Evolutionary conservation across 1,139 yeast genomes (phyloP), one percentile per base, ranked within the genome.

Genomic region (Pichia terricola): DNA sequence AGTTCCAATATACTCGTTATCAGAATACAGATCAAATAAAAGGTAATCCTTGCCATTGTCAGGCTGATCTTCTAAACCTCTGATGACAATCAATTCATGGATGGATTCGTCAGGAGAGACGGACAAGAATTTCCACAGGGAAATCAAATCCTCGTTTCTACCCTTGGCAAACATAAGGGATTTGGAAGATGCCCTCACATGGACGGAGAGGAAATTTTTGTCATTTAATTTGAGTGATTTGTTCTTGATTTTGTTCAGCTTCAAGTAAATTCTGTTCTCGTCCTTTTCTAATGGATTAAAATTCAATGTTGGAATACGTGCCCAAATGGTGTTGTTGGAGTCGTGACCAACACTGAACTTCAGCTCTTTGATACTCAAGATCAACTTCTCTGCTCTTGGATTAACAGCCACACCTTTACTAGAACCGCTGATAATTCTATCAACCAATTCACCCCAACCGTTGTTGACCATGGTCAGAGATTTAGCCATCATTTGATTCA

Each of bases 381-480:
- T 74, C 54, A 86, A 69, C 48, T 72, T 74, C 54, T 82, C 88
- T 7, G 94, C 91, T 60, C 94, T 73, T 32, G 94, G 91, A 51
- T 85, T 85, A 34, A 83, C 74, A 4, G 91, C 88, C 45, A 87
- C 79, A 53, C 95, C 95, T 46, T 75, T 76, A 48, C 75, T 76
- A 1, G 94, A 76, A 33, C 95, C 94, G 28, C 77, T 62, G 52
- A 87, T 81, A 52, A 87, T 82, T 57, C 94, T 70, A 55, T 86
- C 89, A 33, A 83, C 77, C 42, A 84, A 66, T 53, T 82, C 94
- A 64, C 96, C 96, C 96, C 96, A 87, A 42, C 96, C 96, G 50
- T 78, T 73, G 61, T 82, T 82, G 5, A 54, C 54, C 58, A 58
- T 55, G 9, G 57, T 47, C 43, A 57, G 35, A 2, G 61, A 53